Percentiles rank a stretch among this genome's conserved stretches.
Conservation (phyloP, 2,329 filamentous ascomycete species). For the Neonectria coccinea region DNA sequence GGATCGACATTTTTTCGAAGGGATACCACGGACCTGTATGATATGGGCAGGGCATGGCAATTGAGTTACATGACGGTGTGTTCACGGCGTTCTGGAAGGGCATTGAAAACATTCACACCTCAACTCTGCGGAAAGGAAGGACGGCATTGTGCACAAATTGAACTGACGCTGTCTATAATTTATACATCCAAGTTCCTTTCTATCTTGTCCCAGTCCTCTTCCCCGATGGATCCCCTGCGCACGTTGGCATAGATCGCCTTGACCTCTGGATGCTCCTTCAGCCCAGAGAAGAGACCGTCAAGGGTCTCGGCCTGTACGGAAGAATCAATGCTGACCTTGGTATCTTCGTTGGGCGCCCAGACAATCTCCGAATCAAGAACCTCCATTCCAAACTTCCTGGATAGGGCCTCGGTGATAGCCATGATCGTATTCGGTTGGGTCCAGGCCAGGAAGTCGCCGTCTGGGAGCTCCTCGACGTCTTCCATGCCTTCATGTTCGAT, state of each 20-base stretch:
- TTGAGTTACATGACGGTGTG: conserved; percentile 32
- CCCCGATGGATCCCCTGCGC: conserved; percentile 60
- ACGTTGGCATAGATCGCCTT: conserved; percentile 84
- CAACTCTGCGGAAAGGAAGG: conserved; percentile 30
- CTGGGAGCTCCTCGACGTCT: conserved; percentile 74
- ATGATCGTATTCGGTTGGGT: conserved; percentile 51
- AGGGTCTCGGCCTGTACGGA: conserved; percentile 68
- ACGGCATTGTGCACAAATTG: conserved; percentile 38
- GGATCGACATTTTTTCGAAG: conserved; percentile 10
- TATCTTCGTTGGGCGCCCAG: conserved; percentile 86
- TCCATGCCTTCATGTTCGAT: conserved; percentile 83
- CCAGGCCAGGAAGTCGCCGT: conserved; percentile 76
- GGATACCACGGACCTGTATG: conserved; percentile 36
- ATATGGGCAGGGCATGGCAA: conserved; percentile 28
- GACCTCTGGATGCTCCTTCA: conserved; percentile 78
- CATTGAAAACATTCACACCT: conserved; percentile 34
- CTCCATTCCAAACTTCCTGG: conserved; percentile 71
- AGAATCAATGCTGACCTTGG: conserved; percentile 72
- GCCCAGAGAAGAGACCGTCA: conserved; percentile 66
- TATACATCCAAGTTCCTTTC: conserved; percentile 65
- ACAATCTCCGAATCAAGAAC: conserved; percentile 83
- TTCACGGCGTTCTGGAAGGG: conserved; percentile 43
- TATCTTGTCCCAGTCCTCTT: conserved; percentile 67
- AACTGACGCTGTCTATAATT: conserved; percentile 35
- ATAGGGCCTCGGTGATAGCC: conserved; percentile 61